Conservation (phyloP, 1,284 basidiomycete genomes). For the Sporisorium reilianum region DNA sequence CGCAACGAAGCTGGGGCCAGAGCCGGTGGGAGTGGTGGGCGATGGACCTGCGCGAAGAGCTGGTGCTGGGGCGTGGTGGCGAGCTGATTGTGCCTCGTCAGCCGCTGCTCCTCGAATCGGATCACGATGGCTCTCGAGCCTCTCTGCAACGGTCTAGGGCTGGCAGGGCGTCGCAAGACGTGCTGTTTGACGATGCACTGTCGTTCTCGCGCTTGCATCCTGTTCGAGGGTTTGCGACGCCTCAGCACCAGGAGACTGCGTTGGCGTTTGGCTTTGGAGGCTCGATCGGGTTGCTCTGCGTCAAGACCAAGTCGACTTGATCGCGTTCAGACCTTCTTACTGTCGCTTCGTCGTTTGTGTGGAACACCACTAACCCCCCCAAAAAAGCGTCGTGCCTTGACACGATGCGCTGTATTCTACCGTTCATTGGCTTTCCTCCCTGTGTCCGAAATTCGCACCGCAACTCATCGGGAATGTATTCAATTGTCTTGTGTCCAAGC, state of each 20-base stretch:
- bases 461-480: constrained; percentile 3
- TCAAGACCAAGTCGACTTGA: constrained; percentile 13
- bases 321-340: background rate
- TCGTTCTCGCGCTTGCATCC: constrained; percentile 46
- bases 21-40: constrained; percentile 50
- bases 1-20: constrained; percentile 14
- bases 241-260: constrained; percentile 11
- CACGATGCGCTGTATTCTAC: constrained; percentile 15
- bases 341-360: too few relatives aligned
- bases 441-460: background rate
- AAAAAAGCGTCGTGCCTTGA: constrained; percentile 3
- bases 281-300: constrained; percentile 24
- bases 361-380: background rate
- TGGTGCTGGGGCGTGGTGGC: constrained; percentile 42
- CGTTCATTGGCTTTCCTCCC: background rate
- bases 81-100: constrained; percentile 39
- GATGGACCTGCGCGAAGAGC: constrained; percentile 40
- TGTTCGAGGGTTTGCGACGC: constrained; percentile 9
- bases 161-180: constrained; percentile 14
- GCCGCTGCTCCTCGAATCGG: constrained; percentile 21
- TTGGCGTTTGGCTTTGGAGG: constrained; percentile 47
- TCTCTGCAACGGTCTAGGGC: constrained; percentile 12
- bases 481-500: background rate
- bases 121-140: background rate
- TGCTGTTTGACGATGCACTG: constrained; percentile 22